Base-by-base conservation (phyloP, 2,329 filamentous ascomycete genomes). In the Cladophialophora exuberans region DNA sequence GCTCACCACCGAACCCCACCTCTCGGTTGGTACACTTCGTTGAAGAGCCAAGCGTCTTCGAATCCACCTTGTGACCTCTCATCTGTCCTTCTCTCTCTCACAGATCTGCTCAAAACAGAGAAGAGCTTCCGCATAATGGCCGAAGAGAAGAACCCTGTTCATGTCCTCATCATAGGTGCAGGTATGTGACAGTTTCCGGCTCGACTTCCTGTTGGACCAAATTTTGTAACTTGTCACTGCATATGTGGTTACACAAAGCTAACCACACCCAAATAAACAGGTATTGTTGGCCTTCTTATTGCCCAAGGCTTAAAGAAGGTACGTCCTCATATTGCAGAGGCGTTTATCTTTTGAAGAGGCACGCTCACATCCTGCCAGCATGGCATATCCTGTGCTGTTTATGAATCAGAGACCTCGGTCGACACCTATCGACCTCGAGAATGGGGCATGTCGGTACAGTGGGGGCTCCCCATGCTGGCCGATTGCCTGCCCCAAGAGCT, bases 381-480 rank as follows among this genome's bases (percentile, higher is more conserved):
- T 26, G 62, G 65, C 2, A 65, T 68, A 10, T 52, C 61, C 18
- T 66, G 52, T 46, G 52, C 62, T 11, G 57, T 69, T 33, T 64
- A 64, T 20, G 67, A 70, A 45, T 63, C 48, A 17, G 62, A 53
- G 41, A 30, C 18, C 22, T 68, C 41, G 31, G 57, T 35, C 44
- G 62, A 44, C 35, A 39, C 48, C 17, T 61, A 60, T 26, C 64
- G 66, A 41, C 54, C 61, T 9, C 60, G 65, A 28, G 67, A 70
- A 62, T 70, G 68, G 68, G 69, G 65, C 39, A 70, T 70, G 66
- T 67, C 65, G 15, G 59, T 69, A 18, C 68, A 70, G 52, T 70
- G 67, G 68, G 64, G 66, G n/a, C 55, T 63, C 2, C 45, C 59
- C 6, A 48, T 58, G 9, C 56, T 69, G 18, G 55, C 62, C 36